Conservation (phyloP, 1,284 basidiomycete species). For the Sporisorium reilianum region DNA sequence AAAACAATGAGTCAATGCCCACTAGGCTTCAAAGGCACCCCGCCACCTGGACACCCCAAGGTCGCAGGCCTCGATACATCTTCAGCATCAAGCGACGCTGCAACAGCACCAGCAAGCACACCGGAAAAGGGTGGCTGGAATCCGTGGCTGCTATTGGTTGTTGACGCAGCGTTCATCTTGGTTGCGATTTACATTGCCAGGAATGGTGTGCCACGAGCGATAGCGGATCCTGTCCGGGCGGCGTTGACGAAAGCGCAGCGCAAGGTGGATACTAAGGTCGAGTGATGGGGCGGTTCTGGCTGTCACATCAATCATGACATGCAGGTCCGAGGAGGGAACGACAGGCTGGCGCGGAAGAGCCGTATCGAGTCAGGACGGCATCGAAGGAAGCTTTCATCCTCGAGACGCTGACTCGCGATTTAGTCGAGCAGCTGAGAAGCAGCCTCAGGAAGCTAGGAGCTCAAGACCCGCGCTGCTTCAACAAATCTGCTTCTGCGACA, state of each 20-base stretch:
- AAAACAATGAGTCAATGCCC: slow-evolving; percentile 42
- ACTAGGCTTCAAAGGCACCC: slow-evolving; percentile 52
- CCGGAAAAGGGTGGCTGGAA: slow-evolving; percentile 30
- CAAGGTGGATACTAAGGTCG: slow-evolving; percentile 14
- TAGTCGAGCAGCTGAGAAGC: too few relatives aligned
- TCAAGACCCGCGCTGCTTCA: neutral
- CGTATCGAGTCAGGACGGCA: too few relatives aligned
- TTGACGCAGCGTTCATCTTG: slow-evolving; percentile 38
- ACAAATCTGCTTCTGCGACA: neutral
- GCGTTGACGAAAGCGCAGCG: slow-evolving; percentile 3
- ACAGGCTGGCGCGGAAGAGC: too few relatives aligned
- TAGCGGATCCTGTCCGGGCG: slow-evolving; percentile 20
- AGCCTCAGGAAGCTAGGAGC: too few relatives aligned
- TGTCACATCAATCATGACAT: neutral
- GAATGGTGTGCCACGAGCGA: slow-evolving; percentile 32
- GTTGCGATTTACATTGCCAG: slow-evolving; percentile 36
- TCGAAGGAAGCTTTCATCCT: too few relatives aligned
- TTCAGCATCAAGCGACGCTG: neutral
- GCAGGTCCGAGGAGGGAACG: neutral
- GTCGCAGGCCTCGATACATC: slow-evolving; percentile 25
- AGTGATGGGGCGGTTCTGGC: neutral
- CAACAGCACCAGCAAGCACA: neutral
- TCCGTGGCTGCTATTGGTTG: slow-evolving; percentile 33
- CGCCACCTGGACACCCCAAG: slow-evolving; percentile 50
- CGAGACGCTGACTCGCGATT: too few relatives aligned